phyloP scores from a whole-genome alignment of 169 alveolate species.

The Cryptosporidium tyzzeri region DNA sequence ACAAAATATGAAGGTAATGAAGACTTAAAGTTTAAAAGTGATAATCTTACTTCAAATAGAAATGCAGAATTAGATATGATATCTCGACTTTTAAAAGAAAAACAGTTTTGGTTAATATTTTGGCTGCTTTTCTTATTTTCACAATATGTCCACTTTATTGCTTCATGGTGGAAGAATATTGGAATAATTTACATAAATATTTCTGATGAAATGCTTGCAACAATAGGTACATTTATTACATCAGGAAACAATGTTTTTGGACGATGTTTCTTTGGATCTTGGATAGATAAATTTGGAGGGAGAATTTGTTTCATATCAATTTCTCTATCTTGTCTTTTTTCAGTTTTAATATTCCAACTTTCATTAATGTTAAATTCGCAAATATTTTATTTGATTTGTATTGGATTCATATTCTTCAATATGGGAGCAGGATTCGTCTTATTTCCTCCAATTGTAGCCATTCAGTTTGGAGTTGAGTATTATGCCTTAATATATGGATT shows the following conservation, averaged over 20 bases:
- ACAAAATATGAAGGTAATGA: neutral
- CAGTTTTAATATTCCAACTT: constrained; percentile 35
- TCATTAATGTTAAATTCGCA: neutral
- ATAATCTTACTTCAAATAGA: neutral
- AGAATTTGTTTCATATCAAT: constrained; percentile 36
- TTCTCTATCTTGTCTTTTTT: constrained; percentile 34
- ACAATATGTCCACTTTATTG: constrained; percentile 61
- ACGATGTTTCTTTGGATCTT: constrained; percentile 51
- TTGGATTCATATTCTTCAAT: constrained; percentile 48
- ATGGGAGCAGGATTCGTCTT: constrained; percentile 69
- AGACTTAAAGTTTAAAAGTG: neutral
- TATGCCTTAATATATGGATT: constrained; percentile 59
- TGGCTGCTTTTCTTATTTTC: constrained; percentile 63
- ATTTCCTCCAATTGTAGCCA: constrained; percentile 70
- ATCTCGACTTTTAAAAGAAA: constrained; percentile 10
- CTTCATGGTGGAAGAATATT: constrained; percentile 74
- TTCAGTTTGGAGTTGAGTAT: constrained; percentile 46
- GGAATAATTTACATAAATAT: constrained; percentile 46
- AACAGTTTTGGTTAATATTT: constrained; percentile 69
- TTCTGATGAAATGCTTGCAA: constrained; percentile 61
- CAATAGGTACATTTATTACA: constrained; percentile 48
- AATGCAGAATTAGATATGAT: neutral
- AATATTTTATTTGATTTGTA: constrained; percentile 10
- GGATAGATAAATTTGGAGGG: constrained; percentile 46
- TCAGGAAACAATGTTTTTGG: constrained; percentile 53